Conservation (phyloP, 1,284 basidiomycete genomes). For the Taiwanofungus camphoratus region DNA sequence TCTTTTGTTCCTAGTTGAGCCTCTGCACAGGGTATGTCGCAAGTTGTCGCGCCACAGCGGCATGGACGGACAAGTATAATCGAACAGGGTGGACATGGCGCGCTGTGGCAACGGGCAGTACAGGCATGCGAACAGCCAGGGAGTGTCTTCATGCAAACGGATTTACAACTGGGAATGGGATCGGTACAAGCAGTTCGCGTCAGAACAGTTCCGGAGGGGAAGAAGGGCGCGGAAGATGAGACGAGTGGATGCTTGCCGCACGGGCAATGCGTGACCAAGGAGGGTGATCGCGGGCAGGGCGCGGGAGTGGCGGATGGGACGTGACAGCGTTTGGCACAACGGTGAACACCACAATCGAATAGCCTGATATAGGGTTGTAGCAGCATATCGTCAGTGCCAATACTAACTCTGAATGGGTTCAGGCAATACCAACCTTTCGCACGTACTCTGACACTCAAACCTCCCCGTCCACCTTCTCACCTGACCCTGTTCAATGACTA, state of each 20-base stretch:
- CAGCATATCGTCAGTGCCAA: background rate
- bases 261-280: constrained; percentile 66
- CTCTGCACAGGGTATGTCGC: constrained; percentile 44
- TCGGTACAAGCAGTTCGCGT: constrained; percentile 61
- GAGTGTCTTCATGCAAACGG: constrained; percentile 61
- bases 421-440: constrained; percentile 44
- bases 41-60: constrained; percentile 69
- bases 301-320: constrained; percentile 55
- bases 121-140: constrained; percentile 68
- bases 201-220: constrained; percentile 29
- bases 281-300: constrained; percentile 71
- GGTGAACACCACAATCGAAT: constrained; percentile 75
- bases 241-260: constrained; percentile 68
- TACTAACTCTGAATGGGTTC: background rate
- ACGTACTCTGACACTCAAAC: constrained; percentile 60
- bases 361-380: constrained; percentile 40
- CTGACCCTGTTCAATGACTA: constrained; percentile 26
- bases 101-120: constrained; percentile 49
- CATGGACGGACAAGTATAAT: constrained; percentile 68
- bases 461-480: constrained; percentile 59
- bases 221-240: constrained; percentile 26
- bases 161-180: constrained; percentile 74
- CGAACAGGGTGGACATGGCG: constrained; percentile 70
- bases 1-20: constrained; percentile 36
- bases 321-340: constrained; percentile 67